Percentiles rank a stretch among this genome's conserved stretches.
Conservation (phyloP, 371 early-diverging fungal species). For the Lichtheimia ramosa region DNA sequence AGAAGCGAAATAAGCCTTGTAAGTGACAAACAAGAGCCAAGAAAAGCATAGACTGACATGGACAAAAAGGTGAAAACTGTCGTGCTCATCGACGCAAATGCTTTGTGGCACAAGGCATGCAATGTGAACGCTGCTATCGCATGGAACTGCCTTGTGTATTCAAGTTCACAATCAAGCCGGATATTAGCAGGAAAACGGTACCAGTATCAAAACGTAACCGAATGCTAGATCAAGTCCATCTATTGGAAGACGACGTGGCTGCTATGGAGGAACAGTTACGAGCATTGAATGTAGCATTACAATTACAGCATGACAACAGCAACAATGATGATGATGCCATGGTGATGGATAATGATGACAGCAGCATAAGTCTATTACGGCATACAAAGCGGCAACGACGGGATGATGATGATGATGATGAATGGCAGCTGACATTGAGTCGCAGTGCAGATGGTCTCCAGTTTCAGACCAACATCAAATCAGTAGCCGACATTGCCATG, state of each 20-base stretch:
- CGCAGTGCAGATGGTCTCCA: slow-evolving; percentile 18
- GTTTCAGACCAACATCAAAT: slow-evolving; percentile 33
- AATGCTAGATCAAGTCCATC: slow-evolving; percentile 32
- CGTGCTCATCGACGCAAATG: slow-evolving; percentile 50
- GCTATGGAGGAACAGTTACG: slow-evolving; percentile 28
- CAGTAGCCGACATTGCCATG: slow-evolving; percentile 23
- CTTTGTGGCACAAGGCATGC: slow-evolving; percentile 26
- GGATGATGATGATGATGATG: not conserved
- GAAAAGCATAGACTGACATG: no score
- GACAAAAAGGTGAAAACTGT: slow-evolving; percentile 40
- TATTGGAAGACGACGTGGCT: slow-evolving; percentile 30
- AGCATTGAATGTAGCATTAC: slow-evolving; percentile 13
- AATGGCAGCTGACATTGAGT: slow-evolving; percentile 28
- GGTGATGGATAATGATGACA: no score
- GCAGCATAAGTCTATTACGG: not conserved
- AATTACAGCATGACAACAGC: slow-evolving; percentile 4
- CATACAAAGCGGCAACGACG: not conserved
- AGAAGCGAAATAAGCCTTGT: slow-evolving; percentile 47
- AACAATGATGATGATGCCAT: not conserved
- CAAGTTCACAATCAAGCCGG: slow-evolving; percentile 38
- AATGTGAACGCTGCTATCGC: slow-evolving; percentile 42
- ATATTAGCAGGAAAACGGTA: slow-evolving; percentile 27
- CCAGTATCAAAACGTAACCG: slow-evolving; percentile 33
- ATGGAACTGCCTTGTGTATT: slow-evolving; percentile 39
- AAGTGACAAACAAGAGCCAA: not conserved